Percentiles rank a stretch among this genome's conserved stretches.
phyloP scores from a whole-genome alignment of 192 early-diverging fungal genomes.

The Dimargaris cristalligena region DNA sequence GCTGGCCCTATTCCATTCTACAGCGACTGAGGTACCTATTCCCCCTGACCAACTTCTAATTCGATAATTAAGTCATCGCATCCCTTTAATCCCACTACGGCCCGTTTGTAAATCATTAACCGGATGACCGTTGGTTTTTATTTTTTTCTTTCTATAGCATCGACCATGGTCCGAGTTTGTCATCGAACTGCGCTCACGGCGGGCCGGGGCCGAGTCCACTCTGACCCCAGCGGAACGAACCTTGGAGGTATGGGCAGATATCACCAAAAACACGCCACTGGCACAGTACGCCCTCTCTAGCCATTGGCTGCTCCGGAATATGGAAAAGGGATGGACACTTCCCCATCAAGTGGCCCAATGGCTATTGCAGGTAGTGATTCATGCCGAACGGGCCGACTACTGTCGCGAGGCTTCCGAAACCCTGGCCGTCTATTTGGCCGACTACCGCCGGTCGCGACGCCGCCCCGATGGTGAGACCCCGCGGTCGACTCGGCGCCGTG shows the following conservation, averaged over 20 bases:
- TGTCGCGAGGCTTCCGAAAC: background rate
- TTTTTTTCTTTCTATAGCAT: background rate
- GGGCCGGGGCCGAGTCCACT: background rate
- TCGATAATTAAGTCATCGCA: too few relatives aligned
- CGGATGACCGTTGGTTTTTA: background rate
- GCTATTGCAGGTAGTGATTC: background rate
- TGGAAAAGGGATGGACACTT: conserved; percentile 3
- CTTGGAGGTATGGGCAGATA: background rate
- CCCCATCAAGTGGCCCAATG: conserved; percentile 8
- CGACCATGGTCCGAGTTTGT: background rate
- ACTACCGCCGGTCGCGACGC: background rate
- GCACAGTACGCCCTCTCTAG: background rate
- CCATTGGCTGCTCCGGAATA: background rate
- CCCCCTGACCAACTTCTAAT: too few relatives aligned
- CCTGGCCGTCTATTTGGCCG: too few relatives aligned
- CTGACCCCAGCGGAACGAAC: background rate
- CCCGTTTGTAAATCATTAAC: background rate
- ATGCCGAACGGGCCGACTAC: too few relatives aligned
- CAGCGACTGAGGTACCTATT: too few relatives aligned
- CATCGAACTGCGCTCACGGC: background rate
- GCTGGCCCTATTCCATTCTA: too few relatives aligned
- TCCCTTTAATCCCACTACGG: background rate
- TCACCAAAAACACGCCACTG: background rate
- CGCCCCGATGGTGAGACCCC: background rate
- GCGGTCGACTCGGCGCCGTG: background rate